These are phyloP conservation scores for Dioszegia crocea DNA, from an alignment of 768 basidiomycete genomes.

Conservation along the genomic window DNA sequence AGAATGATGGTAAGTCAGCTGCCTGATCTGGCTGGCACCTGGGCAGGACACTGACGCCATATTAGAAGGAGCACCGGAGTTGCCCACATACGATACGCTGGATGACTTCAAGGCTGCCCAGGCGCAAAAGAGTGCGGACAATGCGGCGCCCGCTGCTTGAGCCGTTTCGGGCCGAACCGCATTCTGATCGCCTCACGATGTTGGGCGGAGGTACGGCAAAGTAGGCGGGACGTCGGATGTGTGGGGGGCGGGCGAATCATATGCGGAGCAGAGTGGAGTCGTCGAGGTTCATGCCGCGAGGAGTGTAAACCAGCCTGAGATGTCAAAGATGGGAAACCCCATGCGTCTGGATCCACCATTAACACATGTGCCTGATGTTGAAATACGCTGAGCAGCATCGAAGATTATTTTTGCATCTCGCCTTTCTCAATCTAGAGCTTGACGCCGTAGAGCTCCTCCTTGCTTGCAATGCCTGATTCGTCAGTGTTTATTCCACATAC, in stretches of 20 bases:
- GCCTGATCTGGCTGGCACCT: neutral
- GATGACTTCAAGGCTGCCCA: constrained; percentile 5
- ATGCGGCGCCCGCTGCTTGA: neutral
- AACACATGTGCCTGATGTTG: no score
- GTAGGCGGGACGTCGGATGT: neutral
- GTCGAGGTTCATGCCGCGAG: no score
- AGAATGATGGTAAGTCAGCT: constrained; percentile 1
- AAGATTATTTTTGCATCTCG: constrained; percentile 3
- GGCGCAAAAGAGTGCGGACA: neutral
- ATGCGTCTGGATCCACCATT: no score
- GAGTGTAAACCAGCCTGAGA: no score
- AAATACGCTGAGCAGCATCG: no score
- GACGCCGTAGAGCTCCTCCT: constrained; percentile 61
- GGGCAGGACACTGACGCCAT: no score
- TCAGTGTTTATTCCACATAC: neutral
- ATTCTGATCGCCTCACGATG: no score
- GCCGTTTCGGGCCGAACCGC: no score
- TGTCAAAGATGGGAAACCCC: no score
- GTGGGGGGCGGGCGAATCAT: neutral
- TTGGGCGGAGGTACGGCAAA: neutral
- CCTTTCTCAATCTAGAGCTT: constrained; percentile 6
- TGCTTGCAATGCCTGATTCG: constrained; percentile 58
- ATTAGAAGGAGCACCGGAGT: neutral
- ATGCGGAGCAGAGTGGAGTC: neutral
- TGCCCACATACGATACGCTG: neutral